Percentiles rank a stretch among this genome's conserved stretches.
These are phyloP conservation scores for Nemania bipapillata DNA, from an alignment of 2,329 filamentous ascomycete species.

Conservation along the genomic window DNA sequence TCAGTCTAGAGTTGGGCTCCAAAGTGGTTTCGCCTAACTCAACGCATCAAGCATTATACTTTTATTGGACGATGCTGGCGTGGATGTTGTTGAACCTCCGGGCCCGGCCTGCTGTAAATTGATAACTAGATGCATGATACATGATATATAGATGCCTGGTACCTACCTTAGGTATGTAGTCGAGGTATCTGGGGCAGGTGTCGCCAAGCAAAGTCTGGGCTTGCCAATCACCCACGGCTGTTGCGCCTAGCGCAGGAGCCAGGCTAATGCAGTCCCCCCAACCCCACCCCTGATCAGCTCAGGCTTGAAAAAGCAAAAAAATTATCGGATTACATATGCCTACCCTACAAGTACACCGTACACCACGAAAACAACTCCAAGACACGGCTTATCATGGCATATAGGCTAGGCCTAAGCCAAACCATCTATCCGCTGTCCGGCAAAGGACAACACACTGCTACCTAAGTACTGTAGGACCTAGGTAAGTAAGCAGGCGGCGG, in stretches of 20 bases:
- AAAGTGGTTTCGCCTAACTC: slow-evolving; percentile 17
- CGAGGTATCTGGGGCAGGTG: background rate
- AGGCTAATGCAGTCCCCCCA: slow-evolving; percentile 32
- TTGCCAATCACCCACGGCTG: slow-evolving; percentile 29
- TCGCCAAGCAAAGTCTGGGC: slow-evolving; percentile 30
- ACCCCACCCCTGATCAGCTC: slow-evolving; percentile 33
- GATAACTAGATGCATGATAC: slow-evolving; percentile 1
- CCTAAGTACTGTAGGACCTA: too few species aligned
- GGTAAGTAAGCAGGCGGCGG: slow-evolving; percentile 14
- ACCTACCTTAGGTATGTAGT: too few species aligned
- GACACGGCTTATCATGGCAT: slow-evolving; percentile 25
- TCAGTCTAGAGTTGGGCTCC: slow-evolving; percentile 13
- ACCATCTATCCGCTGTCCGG: slow-evolving; percentile 21
- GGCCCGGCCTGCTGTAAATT: slow-evolving; percentile 29
- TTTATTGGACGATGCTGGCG: slow-evolving; percentile 22
- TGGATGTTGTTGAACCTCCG: slow-evolving; percentile 26
- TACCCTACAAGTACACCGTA: too few species aligned
- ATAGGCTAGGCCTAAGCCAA: slow-evolving; percentile 27
- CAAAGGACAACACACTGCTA: slow-evolving; percentile 21
- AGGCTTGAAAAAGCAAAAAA: slow-evolving; percentile 36
- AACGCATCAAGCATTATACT: slow-evolving; percentile 11
- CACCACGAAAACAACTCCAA: slow-evolving; percentile 25
- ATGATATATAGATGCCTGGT: too few species aligned
- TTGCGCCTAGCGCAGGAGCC: slow-evolving; percentile 11
- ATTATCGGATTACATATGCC: slow-evolving; percentile 15